Percentiles rank a stretch among this genome's conserved stretches.
phyloP scores from a whole-genome alignment of 495 filamentous ascomycete species.

The Lasiosphaeria miniovina region DNA sequence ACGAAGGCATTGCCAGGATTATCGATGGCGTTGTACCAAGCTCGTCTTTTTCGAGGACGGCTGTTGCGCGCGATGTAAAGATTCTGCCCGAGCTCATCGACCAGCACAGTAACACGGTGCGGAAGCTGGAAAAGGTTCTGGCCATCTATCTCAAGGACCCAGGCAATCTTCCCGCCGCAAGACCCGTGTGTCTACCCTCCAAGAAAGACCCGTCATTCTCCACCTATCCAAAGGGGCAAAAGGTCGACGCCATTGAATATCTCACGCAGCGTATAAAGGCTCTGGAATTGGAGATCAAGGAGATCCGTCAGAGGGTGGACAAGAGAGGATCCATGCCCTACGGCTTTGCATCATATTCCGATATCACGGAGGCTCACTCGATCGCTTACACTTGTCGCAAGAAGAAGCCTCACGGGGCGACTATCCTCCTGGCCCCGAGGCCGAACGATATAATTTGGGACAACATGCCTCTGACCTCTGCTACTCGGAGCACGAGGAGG shows the following conservation, averaged over 20 bases:
- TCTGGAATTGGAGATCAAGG: conserved; percentile 79
- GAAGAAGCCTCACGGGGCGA: conserved; percentile 78
- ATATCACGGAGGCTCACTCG: conserved; percentile 80
- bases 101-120: conserved; percentile 76
- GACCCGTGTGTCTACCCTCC: conserved; percentile 75
- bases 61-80: conserved; percentile 88
- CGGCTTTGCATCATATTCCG: conserved; percentile 90
- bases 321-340: conserved; percentile 83
- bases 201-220: conserved; percentile 62
- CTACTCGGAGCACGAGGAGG: conserved; percentile 64
- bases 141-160: conserved; percentile 90
- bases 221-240: conserved; percentile 60
- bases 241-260: conserved; percentile 93
- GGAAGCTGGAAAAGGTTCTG: conserved; percentile 74
- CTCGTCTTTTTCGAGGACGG: conserved; percentile 70
- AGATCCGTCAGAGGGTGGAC: conserved; percentile 76
- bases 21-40: conserved; percentile 73
- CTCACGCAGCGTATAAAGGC: conserved; percentile 78
- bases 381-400: conserved; percentile 78
- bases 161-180: conserved; percentile 69
- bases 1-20: conserved; percentile 81
- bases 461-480: conserved; percentile 70
- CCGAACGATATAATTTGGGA: conserved; percentile 96
- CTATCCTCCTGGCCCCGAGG: conserved; percentile 72
- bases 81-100: conserved; percentile 79